Base-by-base conservation (phyloP, 345 rosid genomes). In the Melastoma malabathricum region DNA sequence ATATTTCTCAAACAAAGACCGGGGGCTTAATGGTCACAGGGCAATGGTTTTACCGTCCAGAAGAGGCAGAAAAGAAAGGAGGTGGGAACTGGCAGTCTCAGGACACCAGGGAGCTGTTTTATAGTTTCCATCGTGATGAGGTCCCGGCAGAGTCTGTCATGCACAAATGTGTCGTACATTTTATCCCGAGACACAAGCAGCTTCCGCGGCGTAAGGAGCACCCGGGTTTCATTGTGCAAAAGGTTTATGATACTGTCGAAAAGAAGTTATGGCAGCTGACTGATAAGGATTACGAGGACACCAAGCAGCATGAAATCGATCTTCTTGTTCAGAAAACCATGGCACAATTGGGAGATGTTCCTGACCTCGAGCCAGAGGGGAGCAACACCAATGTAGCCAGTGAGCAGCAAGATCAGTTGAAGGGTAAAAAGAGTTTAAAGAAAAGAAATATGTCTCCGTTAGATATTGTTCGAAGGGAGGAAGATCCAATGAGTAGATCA, bases 21-120 rank as follows among this genome's bases (percentile, higher is more conserved):
- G 88, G 86, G 55, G 61, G 57, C 55, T 50, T 84, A 75, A 83
- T 77, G 90, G 94, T 92, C 44, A 73, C 81, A 46, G 98, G 97
- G 44, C 98, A 92, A 64, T 92, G 97, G 97, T 92, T 92, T 71
- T 92, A 87, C 67, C 95, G 98, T 46, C 97, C 98, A 14, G 98
- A 87, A 60, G 98, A 92, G 70, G 95, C 98, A 19, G 98, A 79
- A 64, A 79, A 60, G 60, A 92, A 79, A 63, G 97, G 90, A 5
- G 98, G 97, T 29, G 95, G 98, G 59, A 85, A 74, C 61, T 92
- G 98, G 98, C 79, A 70, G 57, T 84, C 86, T 13, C 64, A 68
- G 55, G 97, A 92, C 66, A 83, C 94, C 2, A 64, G 98, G 43
- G 94, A 92, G 60, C 75, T 92, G 44, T 92, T 92, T 60, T 92